Evolutionary conservation across 805 yeast genomes (phyloP).

Genomic region (Lipomyces spencermartinsiae): DNA sequence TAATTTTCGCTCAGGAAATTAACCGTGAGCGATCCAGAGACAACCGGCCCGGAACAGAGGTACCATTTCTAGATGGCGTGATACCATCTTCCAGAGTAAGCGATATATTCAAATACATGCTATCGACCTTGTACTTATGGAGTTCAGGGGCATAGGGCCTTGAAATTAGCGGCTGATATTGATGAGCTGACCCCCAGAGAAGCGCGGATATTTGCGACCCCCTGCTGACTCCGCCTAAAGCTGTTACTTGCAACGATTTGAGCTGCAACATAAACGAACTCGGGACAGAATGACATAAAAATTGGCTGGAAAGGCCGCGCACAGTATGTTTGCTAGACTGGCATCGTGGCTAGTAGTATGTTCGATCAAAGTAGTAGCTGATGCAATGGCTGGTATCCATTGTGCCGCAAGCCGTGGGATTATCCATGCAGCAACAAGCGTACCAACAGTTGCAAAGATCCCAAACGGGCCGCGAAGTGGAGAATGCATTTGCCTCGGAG

Average conservation of each 20-base stretch:
- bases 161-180: too few relatives aligned
- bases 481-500: not conserved
- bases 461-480: not conserved
- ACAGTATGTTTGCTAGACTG: not conserved
- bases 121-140: too few relatives aligned
- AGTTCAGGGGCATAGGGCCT: too few relatives aligned
- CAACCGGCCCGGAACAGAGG: too few relatives aligned
- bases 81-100: too few relatives aligned
- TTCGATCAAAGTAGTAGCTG: not conserved
- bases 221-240: too few relatives aligned
- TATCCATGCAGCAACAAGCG: not conserved
- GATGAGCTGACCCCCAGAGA: too few relatives aligned
- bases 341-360: not conserved
- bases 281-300: not conserved
- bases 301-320: not conserved
- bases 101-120: too few relatives aligned
- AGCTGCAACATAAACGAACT: conserved; percentile 1
- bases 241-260: conserved; percentile 7
- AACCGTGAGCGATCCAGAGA: too few relatives aligned
- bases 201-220: too few relatives aligned
- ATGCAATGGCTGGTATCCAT: not conserved
- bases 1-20: too few relatives aligned
- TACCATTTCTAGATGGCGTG: too few relatives aligned
- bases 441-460: not conserved
- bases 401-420: conserved; percentile 2